Percentiles rank a stretch among this genome's conserved stretches.
These are phyloP conservation scores for Apiospora malaysiana DNA, from an alignment of 2,329 filamentous ascomycete genomes.

Conservation along the genomic window DNA sequence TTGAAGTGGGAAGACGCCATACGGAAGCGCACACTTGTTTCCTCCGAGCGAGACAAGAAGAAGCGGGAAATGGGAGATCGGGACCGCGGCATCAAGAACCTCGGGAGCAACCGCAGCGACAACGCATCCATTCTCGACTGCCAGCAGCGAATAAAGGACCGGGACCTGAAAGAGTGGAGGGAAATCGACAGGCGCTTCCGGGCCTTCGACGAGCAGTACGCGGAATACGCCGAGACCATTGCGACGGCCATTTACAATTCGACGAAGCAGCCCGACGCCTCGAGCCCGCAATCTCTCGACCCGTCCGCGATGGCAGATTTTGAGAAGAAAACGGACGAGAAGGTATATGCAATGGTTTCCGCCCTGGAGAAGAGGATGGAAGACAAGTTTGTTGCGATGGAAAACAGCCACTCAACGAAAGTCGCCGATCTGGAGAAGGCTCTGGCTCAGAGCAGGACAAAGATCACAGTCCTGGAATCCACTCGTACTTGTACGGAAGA, in stretches of 20 bases:
- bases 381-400: background rate
- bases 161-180: slow-evolving; percentile 11
- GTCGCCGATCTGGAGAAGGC: slow-evolving; percentile 1
- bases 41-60: slow-evolving; percentile 23
- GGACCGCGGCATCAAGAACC: background rate
- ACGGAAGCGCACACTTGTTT: slow-evolving; percentile 25
- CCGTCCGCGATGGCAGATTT: background rate
- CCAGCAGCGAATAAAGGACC: background rate
- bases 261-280: background rate
- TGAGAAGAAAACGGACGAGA: background rate
- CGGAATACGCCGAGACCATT: background rate
- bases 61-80: slow-evolving; percentile 16
- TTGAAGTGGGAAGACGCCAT: slow-evolving; percentile 25
- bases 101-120: background rate
- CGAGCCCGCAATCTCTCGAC: background rate
- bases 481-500: background rate
- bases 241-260: background rate
- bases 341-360: background rate
- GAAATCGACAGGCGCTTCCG: background rate
- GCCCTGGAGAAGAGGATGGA: background rate
- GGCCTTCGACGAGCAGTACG: background rate
- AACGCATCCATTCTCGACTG: background rate
- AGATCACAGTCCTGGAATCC: background rate
- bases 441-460: background rate
- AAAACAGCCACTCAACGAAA: background rate